These are phyloP conservation scores for Massarina eburnea DNA, from an alignment of 2,329 filamentous ascomycete genomes.

Conservation along the genomic window DNA sequence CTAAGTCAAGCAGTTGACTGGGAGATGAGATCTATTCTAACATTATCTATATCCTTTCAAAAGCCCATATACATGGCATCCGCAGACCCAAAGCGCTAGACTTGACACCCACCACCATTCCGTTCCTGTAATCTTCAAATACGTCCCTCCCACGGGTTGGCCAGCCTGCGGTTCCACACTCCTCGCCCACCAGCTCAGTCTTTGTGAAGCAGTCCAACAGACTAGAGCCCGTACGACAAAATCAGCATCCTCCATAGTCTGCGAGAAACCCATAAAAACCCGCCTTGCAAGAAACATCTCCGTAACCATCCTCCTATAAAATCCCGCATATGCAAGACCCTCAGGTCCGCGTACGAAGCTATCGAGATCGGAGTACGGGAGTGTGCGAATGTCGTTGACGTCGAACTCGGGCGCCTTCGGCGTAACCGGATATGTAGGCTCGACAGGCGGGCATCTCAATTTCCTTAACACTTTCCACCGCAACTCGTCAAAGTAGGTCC, in stretches of 20 bases:
- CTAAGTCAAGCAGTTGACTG: too few species aligned
- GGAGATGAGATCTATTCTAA: too few species aligned
- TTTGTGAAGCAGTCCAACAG: slow-evolving; percentile 31
- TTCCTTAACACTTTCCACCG: slow-evolving; percentile 43
- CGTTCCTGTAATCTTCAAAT: not conserved
- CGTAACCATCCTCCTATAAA: slow-evolving; percentile 42
- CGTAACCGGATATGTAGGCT: slow-evolving; percentile 38
- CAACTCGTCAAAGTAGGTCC: slow-evolving; percentile 21
- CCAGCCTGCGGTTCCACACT: not conserved
- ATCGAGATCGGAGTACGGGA: slow-evolving; percentile 45
- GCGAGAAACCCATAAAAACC: slow-evolving; percentile 40
- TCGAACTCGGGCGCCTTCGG: slow-evolving; percentile 14
- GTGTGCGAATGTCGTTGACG: slow-evolving; percentile 41
- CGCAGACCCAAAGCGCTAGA: slow-evolving; percentile 9
- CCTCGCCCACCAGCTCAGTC: not conserved
- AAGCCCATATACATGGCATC: slow-evolving; percentile 28
- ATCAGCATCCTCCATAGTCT: slow-evolving; percentile 67
- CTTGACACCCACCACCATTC: slow-evolving; percentile 11
- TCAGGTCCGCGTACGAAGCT: slow-evolving; percentile 31
- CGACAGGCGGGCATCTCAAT: slow-evolving; percentile 45
- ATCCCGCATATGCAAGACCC: slow-evolving; percentile 17
- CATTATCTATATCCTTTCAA: slow-evolving; percentile 31
- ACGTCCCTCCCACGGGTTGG: not conserved
- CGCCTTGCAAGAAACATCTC: slow-evolving; percentile 48
- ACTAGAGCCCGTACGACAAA: slow-evolving; percentile 67